Percentiles rank a stretch among this genome's conserved stretches.
Evolutionary conservation across 495 filamentous ascomycete species (phyloP).

Genomic region (Podospora pseudocomata): DNA sequence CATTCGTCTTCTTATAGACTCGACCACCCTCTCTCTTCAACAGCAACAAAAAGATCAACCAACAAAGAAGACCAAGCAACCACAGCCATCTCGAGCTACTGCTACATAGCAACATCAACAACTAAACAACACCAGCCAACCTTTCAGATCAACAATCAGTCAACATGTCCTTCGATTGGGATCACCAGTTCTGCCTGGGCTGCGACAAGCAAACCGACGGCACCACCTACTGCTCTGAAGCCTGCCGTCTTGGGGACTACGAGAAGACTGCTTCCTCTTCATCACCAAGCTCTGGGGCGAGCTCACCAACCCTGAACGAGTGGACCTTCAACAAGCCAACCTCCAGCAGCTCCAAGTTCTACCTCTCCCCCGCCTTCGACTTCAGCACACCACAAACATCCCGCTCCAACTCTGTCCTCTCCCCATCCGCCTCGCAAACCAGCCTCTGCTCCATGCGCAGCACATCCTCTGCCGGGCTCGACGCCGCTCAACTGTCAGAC

Average conservation of each 20-base stretch:
- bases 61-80: slow-evolving; percentile 10
- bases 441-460: slow-evolving; percentile 78
- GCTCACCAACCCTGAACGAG: slow-evolving; percentile 49
- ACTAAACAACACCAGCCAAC: slow-evolving; percentile 18
- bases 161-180: slow-evolving; percentile 71
- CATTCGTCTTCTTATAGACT: slow-evolving; percentile 27
- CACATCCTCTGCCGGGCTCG: slow-evolving; percentile 51
- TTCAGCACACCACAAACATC: slow-evolving; percentile 52
- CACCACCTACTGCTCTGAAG: slow-evolving; percentile 86
- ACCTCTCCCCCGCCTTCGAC: slow-evolving; percentile 67
- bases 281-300: slow-evolving; percentile 51
- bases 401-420: slow-evolving; percentile 49
- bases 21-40: slow-evolving; percentile 14
- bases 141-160: slow-evolving; percentile 16
- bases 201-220: slow-evolving; percentile 86
- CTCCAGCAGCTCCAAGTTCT: slow-evolving; percentile 51
- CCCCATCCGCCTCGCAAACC: slow-evolving; percentile 79
- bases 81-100: slow-evolving; percentile 2
- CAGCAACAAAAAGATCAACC: slow-evolving; percentile 12
- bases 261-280: slow-evolving; percentile 56
- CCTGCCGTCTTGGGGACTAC: slow-evolving; percentile 83
- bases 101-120: background rate
- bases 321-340: slow-evolving; percentile 39
- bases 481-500: slow-evolving; percentile 60
- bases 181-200: slow-evolving; percentile 87